Evolutionary conservation across 352 stramenopile species (phyloP).

Genomic region (Globisporangium takayamanum): DNA sequence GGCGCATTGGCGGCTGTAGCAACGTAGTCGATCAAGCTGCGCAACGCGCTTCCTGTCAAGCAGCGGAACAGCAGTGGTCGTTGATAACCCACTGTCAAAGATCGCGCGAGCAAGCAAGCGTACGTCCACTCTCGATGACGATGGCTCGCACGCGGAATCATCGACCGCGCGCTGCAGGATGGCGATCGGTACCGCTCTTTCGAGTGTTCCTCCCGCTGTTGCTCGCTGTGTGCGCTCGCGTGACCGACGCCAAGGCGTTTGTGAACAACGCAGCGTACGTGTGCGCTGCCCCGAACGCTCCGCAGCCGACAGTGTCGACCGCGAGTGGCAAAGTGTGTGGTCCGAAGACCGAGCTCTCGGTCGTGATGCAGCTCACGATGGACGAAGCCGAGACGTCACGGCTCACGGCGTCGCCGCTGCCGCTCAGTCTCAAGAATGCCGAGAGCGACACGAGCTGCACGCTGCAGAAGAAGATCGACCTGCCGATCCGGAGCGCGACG

Average conservation of each 20-base stretch:
- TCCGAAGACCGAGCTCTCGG: slow-evolving; percentile 10
- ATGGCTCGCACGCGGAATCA: background rate
- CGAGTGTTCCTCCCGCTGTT: background rate
- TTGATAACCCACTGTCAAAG: too few species aligned
- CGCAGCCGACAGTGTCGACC: background rate
- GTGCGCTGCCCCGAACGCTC: slow-evolving; percentile 1
- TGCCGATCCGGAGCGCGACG: slow-evolving; percentile 8
- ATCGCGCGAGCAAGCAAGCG: too few species aligned
- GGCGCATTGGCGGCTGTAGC: too few species aligned
- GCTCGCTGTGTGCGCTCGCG: background rate
- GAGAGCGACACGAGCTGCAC: slow-evolving; percentile 16
- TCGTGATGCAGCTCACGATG: slow-evolving; percentile 15
- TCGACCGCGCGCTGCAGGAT: background rate
- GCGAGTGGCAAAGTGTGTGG: slow-evolving; percentile 8
- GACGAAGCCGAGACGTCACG: slow-evolving; percentile 5
- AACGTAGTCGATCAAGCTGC: too few species aligned
- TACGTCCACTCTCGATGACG: too few species aligned
- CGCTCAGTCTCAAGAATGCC: slow-evolving; percentile 8
- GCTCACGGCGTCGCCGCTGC: slow-evolving; percentile 4
- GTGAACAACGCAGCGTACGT: slow-evolving; percentile 18
- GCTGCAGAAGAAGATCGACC: slow-evolving; percentile 14
- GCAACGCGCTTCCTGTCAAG: too few species aligned
- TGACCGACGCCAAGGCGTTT: slow-evolving; percentile 8
- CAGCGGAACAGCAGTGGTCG: too few species aligned
- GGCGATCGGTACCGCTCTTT: background rate